Evolutionary conservation across 164 flowering plant species (phyloP).

Genomic region (Protea cynaroides): DNA sequence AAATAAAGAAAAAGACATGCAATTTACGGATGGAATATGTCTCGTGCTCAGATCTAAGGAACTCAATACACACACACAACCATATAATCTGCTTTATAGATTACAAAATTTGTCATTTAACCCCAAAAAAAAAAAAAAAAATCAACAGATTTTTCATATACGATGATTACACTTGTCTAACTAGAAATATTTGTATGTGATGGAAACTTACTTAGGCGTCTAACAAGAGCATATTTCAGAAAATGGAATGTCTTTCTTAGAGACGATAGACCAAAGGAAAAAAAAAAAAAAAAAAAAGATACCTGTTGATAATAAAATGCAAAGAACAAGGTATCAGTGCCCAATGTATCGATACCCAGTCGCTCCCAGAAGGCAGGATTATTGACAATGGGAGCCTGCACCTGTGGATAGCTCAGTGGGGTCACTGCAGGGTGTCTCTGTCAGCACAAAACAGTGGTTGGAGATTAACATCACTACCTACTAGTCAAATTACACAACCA

Average conservation of each 20-base stretch:
- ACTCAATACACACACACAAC: too few species aligned
- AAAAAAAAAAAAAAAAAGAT: not conserved
- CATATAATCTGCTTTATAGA: too few species aligned
- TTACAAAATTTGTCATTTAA: too few species aligned
- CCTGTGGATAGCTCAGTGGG: constrained; percentile 89
- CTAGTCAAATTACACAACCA: not conserved
- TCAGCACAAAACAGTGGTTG: constrained; percentile 7
- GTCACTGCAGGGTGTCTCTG: constrained; percentile 83
- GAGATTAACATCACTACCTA: not conserved
- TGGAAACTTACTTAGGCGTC: too few species aligned
- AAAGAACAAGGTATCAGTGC: constrained; percentile 85
- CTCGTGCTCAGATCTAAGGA: too few species aligned
- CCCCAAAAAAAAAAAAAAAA: not conserved
- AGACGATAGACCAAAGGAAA: not conserved
- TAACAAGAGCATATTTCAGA: too few species aligned
- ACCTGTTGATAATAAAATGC: constrained; percentile 97
- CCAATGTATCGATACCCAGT: constrained; percentile 45
- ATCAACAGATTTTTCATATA: not conserved
- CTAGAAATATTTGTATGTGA: too few species aligned
- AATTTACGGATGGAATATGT: too few species aligned
- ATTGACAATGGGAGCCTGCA: constrained; percentile 78
- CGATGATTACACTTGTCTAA: too few species aligned
- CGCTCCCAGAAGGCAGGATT: constrained; percentile 97
- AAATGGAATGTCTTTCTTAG: too few species aligned
- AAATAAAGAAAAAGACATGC: not conserved